phyloP scores from a whole-genome alignment of 768 basidiomycete species.

The Scleroderma citrinum region DNA sequence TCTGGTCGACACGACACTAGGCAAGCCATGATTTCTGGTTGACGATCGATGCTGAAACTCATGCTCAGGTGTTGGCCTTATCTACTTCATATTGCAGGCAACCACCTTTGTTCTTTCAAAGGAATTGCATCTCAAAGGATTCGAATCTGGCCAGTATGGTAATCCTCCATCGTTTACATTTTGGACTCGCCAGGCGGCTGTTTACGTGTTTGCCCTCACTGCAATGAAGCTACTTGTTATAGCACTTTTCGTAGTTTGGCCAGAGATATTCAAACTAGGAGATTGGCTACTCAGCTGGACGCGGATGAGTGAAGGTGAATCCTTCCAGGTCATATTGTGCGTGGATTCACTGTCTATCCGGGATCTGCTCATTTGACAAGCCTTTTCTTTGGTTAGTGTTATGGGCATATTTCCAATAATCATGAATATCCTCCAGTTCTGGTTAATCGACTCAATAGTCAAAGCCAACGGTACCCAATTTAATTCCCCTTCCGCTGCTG shows the following conservation, averaged over 20 bases:
- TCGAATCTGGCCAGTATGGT: conserved; percentile 86
- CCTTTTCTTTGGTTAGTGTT: conserved; percentile 40
- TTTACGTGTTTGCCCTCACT: conserved; percentile 77
- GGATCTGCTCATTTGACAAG: conserved; percentile 6
- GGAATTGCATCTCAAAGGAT: conserved; percentile 62
- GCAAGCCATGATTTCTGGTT: conserved; percentile 36
- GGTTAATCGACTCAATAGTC: conserved; percentile 91
- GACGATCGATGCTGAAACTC: background rate
- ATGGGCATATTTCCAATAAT: conserved; percentile 90
- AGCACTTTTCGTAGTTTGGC: conserved; percentile 62
- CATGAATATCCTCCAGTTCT: conserved; percentile 91
- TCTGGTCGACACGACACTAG: conserved; percentile 69
- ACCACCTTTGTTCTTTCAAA: conserved; percentile 62
- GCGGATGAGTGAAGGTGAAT: conserved; percentile 52
- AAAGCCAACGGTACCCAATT: conserved; percentile 52
- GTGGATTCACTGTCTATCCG: conserved; percentile 25
- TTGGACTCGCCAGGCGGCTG: conserved; percentile 72
- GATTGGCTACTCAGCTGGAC: conserved; percentile 85
- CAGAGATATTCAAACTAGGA: conserved; percentile 67
- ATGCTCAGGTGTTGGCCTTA: conserved; percentile 66
- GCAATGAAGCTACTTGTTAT: conserved; percentile 93
- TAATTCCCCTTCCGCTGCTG: conserved; percentile 35
- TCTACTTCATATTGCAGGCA: conserved; percentile 67
- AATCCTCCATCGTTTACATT: conserved; percentile 66
- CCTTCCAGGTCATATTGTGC: conserved; percentile 75